These are phyloP conservation scores for Saccharum hybrid DNA, from an alignment of 202 grass and related monocot genomes.

Conservation along the genomic window DNA sequence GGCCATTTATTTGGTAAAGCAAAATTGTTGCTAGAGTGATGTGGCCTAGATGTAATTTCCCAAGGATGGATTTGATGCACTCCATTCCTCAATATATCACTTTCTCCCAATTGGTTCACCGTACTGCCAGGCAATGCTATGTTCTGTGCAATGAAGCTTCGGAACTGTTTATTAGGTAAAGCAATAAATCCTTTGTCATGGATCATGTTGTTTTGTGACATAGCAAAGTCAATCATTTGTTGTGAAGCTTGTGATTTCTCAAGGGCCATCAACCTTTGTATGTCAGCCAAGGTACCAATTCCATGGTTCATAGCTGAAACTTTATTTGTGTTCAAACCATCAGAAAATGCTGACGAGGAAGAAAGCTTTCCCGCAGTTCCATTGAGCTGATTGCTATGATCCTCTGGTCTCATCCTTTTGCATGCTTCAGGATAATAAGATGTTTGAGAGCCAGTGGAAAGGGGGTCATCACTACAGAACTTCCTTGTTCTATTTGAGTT, in stretches of 20 bases:
- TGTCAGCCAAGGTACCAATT: constrained; percentile 45
- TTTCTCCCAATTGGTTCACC: constrained; percentile 33
- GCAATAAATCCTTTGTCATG: constrained; percentile 21
- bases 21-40: constrained; percentile 27
- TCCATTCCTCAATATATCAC: constrained; percentile 36
- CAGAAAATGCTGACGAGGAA: constrained; percentile 37
- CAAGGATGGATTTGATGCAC: constrained; percentile 38
- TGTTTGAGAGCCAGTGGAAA: constrained; percentile 34
- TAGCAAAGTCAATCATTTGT: constrained; percentile 4
- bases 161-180: constrained; percentile 37
- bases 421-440: constrained; percentile 44
- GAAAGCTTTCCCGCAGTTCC: constrained; percentile 1
- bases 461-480: constrained; percentile 30
- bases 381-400: constrained; percentile 35
- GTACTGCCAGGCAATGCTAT: constrained; percentile 43
- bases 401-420: constrained; percentile 60
- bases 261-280: constrained; percentile 50
- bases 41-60: constrained; percentile 34
- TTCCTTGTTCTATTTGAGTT: constrained; percentile 33
- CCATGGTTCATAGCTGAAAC: constrained; percentile 34
- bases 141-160: constrained; percentile 25
- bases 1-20: constrained; percentile 35
- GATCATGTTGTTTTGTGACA: constrained; percentile 22
- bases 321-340: constrained; percentile 41
- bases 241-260: constrained; percentile 47